These are phyloP conservation scores for Phylloboletellus chloephorus DNA, from an alignment of 1,284 basidiomycete genomes.

Conservation along the genomic window DNA sequence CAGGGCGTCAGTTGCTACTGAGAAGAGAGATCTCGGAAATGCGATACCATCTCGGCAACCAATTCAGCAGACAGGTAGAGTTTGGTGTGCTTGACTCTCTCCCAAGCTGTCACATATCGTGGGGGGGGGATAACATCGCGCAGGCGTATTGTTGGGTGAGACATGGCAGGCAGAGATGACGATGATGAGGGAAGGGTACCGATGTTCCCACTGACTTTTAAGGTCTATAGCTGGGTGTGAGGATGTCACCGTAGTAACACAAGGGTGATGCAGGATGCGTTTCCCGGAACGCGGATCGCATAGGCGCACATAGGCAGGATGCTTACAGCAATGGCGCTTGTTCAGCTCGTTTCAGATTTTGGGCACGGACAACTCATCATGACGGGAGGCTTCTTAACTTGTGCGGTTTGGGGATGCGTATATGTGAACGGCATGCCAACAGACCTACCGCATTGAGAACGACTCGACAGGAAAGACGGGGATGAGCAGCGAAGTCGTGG, in stretches of 20 bases:
- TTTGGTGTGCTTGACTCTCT: slow-evolving; percentile 45
- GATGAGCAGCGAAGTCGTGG: too few relatives aligned
- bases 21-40: background rate
- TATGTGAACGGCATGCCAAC: too few relatives aligned
- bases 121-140: slow-evolving; percentile 40
- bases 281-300: slow-evolving; percentile 4
- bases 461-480: too few relatives aligned
- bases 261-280: background rate
- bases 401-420: too few relatives aligned
- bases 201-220: slow-evolving; percentile 12
- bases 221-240: background rate
- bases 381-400: too few relatives aligned
- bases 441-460: too few relatives aligned
- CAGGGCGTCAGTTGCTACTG: slow-evolving; percentile 23
- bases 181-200: background rate
- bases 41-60: slow-evolving; percentile 53
- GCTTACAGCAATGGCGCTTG: too few relatives aligned
- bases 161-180: slow-evolving; percentile 16
- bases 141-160: slow-evolving; percentile 32
- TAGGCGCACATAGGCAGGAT: too few relatives aligned
- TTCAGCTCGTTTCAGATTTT: too few relatives aligned
- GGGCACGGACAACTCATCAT: too few relatives aligned
- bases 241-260: slow-evolving; percentile 2
- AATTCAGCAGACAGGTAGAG: slow-evolving; percentile 52
- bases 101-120: slow-evolving; percentile 44